A percentile compares a stretch with the other conserved stretches of the same genome.
phyloP scores from a whole-genome alignment of 73 alveolate genomes.

The Breviolum minutum region DNA sequence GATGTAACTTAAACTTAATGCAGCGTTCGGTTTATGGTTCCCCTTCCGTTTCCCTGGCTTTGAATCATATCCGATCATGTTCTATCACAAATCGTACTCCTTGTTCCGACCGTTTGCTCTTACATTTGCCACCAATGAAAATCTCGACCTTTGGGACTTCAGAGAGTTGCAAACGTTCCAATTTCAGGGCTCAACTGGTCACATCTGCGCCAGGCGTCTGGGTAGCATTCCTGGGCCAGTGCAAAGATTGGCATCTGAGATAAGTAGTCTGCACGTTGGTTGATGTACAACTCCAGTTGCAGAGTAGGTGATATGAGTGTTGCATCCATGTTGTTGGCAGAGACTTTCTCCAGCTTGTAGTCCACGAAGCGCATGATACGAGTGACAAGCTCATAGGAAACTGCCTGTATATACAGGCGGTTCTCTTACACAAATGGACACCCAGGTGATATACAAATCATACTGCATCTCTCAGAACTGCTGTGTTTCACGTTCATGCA shows the following conservation, averaged over 20 bases:
- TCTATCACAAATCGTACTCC: no score
- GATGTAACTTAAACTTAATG: no score
- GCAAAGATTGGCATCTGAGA: constrained; percentile 55
- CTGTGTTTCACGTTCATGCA: no score
- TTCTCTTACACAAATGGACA: not conserved
- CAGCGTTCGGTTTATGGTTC: no score
- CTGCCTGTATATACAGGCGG: not conserved
- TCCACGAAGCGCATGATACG: constrained; percentile 94
- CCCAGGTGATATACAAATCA: no score
- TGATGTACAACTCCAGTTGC: constrained; percentile 76
- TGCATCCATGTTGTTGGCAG: constrained; percentile 30
- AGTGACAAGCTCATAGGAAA: constrained; percentile 64
- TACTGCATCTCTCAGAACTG: no score
- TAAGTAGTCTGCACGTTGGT: constrained; percentile 73
- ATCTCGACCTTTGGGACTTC: not conserved
- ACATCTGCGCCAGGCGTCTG: not conserved
- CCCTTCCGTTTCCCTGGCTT: no score
- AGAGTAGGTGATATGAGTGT: constrained; percentile 65
- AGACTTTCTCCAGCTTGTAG: constrained; percentile 73
- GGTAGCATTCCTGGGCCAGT: constrained; percentile 67
- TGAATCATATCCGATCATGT: no score
- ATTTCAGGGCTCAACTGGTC: no score
- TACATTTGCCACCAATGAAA: no score
- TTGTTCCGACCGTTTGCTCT: no score
- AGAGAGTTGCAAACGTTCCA: no score